A percentile compares a stretch with the other conserved stretches of the same genome.
Evolutionary conservation across 1,139 yeast species (phyloP).

Genomic region (Sugiyamaella japonica): DNA sequence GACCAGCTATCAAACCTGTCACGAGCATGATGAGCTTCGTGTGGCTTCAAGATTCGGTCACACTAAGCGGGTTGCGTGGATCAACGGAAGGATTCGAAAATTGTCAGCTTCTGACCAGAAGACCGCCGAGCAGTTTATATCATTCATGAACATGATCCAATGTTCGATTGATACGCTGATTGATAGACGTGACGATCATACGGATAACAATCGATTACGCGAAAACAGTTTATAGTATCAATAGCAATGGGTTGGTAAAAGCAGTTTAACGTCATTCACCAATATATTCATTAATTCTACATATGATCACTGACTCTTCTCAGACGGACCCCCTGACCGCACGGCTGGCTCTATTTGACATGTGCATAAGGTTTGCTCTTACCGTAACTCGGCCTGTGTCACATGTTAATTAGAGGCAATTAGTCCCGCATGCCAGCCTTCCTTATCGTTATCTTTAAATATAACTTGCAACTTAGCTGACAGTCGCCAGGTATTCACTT

Average conservation of each 20-base stretch:
- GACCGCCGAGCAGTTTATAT: not conserved
- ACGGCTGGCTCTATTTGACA: not conserved
- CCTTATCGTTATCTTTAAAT: not conserved
- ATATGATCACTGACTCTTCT: no score
- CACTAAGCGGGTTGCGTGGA: not conserved
- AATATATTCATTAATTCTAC: no score
- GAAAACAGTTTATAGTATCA: no score
- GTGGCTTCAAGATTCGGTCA: slow-evolving; percentile 1
- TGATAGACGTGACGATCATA: no score
- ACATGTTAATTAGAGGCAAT: not conserved
- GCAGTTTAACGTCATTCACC: no score
- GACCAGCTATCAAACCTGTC: not conserved
- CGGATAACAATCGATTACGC: no score
- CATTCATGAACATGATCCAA: not conserved
- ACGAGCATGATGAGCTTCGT: not conserved
- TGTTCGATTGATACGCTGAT: no score
- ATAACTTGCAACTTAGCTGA: not conserved
- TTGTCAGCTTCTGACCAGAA: not conserved
- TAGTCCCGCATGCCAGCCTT: not conserved
- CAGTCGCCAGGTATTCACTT: not conserved
- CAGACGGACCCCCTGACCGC: no score
- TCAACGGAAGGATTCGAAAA: not conserved
- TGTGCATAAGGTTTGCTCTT: no score
- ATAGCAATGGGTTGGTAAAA: no score
- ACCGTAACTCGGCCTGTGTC: not conserved